phyloP scores from a whole-genome alignment of 2,329 filamentous ascomycete genomes.

The Cercospora nicotianae region DNA sequence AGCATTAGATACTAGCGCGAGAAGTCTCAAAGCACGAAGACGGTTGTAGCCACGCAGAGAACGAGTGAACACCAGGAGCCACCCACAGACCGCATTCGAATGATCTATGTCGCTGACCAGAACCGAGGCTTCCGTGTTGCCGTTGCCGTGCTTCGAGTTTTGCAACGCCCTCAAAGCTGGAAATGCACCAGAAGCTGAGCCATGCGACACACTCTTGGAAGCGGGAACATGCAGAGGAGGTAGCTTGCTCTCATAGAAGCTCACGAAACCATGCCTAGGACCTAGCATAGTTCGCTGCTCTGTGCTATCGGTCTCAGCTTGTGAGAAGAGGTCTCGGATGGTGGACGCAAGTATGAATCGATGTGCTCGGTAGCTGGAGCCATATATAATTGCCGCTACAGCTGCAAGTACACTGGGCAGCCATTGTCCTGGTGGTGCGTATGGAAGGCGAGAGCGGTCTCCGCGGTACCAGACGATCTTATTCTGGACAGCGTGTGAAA shows the following conservation, averaged over 20 bases:
- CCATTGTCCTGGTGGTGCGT: constrained; percentile 58
- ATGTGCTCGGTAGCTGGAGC: constrained; percentile 75
- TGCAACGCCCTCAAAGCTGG: constrained; percentile 44
- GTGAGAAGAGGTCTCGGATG: constrained; percentile 42
- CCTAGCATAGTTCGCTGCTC: constrained; percentile 31
- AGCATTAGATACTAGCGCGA: constrained; percentile 40
- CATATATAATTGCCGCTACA: constrained; percentile 71
- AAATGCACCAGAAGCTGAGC: constrained; percentile 44
- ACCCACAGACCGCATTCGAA: constrained; percentile 50
- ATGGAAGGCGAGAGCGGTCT: constrained; percentile 38
- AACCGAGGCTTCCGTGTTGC: constrained; percentile 15
- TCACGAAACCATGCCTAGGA: constrained; percentile 31
- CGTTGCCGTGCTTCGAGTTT: constrained; percentile 19
- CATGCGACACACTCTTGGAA: constrained; percentile 36
- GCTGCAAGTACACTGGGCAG: constrained; percentile 74
- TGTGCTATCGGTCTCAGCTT: constrained; percentile 22
- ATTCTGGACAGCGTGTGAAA: constrained; percentile 53
- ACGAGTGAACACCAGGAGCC: constrained; percentile 49
- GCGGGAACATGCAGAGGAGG: constrained; percentile 46
- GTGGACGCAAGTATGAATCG: constrained; percentile 53
- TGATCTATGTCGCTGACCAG: constrained; percentile 42
- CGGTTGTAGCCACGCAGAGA: constrained; percentile 44
- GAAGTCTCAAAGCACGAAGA: constrained; percentile 45
- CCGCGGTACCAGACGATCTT: constrained; percentile 32
- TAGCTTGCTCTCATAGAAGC: constrained; percentile 28